These are phyloP conservation scores for Alternaria rosae DNA, from an alignment of 2,329 filamentous ascomycete genomes.

Conservation along the genomic window DNA sequence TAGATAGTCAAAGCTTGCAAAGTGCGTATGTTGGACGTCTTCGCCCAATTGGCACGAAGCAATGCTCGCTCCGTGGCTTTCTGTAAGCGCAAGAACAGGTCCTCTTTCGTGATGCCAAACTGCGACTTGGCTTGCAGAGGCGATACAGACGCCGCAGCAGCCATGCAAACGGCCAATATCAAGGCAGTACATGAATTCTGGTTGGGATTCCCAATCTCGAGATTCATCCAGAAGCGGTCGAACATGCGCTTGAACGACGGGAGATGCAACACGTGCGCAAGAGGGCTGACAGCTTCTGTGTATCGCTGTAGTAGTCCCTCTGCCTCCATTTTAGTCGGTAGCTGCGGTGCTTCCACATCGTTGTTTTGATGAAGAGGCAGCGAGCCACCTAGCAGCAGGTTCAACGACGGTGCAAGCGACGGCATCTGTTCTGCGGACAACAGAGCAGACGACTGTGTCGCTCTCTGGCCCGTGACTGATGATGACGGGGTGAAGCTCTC, in stretches of 20 bases:
- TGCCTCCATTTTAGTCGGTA: conserved; percentile 47
- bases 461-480: conserved; percentile 47
- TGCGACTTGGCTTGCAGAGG: conserved; percentile 50
- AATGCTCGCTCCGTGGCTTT: conserved; percentile 48
- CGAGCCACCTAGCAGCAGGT: conserved; percentile 43
- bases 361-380: conserved; percentile 36
- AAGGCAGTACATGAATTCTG: conserved; percentile 49
- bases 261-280: conserved; percentile 49
- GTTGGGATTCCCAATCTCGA: conserved; percentile 46
- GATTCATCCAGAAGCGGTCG: conserved; percentile 48
- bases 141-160: conserved; percentile 47
- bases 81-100: conserved; percentile 45
- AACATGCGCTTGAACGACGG: conserved; percentile 49
- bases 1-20: conserved; percentile 50
- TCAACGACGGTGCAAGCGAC: conserved; percentile 46
- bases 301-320: conserved; percentile 47
- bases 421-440: conserved; percentile 50
- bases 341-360: conserved; percentile 40
- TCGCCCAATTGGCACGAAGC: conserved; percentile 48
- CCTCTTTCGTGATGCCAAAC: conserved; percentile 49
- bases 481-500: conserved; percentile 42
- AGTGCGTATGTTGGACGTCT: conserved; percentile 49
- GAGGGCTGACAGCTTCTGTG: conserved; percentile 46
- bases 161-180: conserved; percentile 49
- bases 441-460: conserved; percentile 45